A percentile compares a stretch with the other conserved stretches of the same genome.
Conservation (phyloP, 306 rosid genomes). For the Citrullus mucosospermus region DNA sequence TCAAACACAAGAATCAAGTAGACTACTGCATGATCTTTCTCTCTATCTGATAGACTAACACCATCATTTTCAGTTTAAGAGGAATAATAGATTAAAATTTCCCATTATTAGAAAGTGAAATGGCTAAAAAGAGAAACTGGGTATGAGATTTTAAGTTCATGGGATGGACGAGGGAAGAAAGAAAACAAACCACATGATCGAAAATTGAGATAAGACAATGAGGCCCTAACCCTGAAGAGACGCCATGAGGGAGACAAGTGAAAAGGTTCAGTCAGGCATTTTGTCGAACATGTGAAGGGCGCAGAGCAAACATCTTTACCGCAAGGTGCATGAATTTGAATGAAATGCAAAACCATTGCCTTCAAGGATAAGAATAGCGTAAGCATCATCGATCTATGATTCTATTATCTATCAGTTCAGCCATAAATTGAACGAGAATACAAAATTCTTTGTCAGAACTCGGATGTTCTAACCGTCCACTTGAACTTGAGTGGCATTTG, state of each 20-base stretch:
- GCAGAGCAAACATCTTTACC: not conserved
- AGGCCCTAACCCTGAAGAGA: not conserved
- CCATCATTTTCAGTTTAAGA: not conserved
- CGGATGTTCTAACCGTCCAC: not conserved
- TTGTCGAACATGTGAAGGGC: conserved; percentile 8
- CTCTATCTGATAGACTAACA: not conserved
- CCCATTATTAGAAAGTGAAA: not conserved
- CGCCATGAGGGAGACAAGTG: conserved; percentile 3
- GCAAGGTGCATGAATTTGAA: not conserved
- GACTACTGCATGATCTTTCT: not conserved
- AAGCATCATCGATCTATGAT: not conserved
- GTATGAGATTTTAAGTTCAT: not conserved
- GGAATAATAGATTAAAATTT: not conserved
- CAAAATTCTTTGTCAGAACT: not conserved
- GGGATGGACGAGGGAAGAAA: not conserved
- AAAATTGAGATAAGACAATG: not conserved
- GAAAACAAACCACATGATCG: conserved; percentile 4
- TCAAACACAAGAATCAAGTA: not conserved
- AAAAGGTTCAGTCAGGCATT: not conserved
- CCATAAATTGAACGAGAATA: not conserved
- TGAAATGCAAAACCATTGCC: not conserved
- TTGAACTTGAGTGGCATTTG: not conserved
- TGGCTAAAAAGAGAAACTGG: not conserved
- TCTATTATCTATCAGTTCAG: not conserved
- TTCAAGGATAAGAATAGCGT: not conserved